Evolutionary conservation across 179 eudicot genomes (phyloP).

Genomic region (Beta lomatogona): DNA sequence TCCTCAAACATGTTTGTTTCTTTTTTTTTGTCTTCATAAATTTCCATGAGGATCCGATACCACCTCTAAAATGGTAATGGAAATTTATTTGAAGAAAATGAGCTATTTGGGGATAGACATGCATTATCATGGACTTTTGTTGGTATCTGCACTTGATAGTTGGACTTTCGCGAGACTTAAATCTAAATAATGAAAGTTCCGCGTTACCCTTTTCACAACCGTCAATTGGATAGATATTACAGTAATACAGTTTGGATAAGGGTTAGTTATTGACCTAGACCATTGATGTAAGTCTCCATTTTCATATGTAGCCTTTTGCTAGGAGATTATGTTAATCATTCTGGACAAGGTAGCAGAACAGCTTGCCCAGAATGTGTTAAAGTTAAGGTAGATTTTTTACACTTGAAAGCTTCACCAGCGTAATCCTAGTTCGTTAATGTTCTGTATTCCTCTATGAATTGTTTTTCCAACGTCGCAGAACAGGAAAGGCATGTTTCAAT

Average conservation of each 20-base stretch:
- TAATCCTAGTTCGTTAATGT: neutral
- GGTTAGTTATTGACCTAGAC: neutral
- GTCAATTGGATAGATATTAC: too few relatives aligned
- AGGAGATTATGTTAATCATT: neutral
- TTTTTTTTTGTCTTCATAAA: too few relatives aligned
- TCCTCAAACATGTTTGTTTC: too few relatives aligned
- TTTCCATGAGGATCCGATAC: too few relatives aligned
- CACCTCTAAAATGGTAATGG: too few relatives aligned
- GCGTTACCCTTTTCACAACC: neutral
- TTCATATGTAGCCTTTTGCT: neutral
- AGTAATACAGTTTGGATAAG: too few relatives aligned
- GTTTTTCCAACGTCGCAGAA: neutral
- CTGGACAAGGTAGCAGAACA: neutral
- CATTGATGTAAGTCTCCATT: neutral
- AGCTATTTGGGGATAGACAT: neutral
- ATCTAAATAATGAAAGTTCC: neutral
- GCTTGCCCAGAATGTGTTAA: neutral
- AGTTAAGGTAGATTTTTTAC: neutral
- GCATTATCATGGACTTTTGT: neutral
- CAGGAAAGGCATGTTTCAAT: neutral
- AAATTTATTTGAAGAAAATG: neutral
- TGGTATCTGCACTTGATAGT: neutral
- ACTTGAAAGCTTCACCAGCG: neutral
- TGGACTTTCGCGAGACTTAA: neutral
- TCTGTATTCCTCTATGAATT: neutral